Base-by-base conservation (phyloP, 257 asterid species). In the Paulownia fortunei region DNA sequence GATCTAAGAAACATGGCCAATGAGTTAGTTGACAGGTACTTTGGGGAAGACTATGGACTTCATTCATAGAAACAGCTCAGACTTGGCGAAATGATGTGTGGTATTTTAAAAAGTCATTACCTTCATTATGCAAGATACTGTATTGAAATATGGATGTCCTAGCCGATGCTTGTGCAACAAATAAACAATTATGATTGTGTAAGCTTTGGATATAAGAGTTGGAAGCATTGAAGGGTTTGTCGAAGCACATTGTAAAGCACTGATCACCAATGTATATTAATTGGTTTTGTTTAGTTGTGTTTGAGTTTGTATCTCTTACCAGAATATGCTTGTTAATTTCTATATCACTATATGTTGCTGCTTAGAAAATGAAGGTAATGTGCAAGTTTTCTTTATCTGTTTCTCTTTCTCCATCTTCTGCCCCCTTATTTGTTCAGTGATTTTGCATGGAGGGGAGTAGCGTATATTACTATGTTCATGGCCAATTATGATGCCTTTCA, bases 1-100 rank as follows among this genome's bases (percentile, higher is more conserved):
- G 97, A 86, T 72, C 89, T 96, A 12, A 87, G 98, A 82, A 81
- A 49, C 86, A 92, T 96, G 97, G 98, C 98, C 3, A 93, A 85
- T 3, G 89, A 84, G 83, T 81, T 96, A 52, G 97, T 93, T 27
- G 98, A 96, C 82, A 80, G 60, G 82, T 96, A 93, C 86, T 96
- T 89, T 10, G 98, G 98, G 0, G 97, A 88, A 83, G 88, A 90
- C 30, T 95, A 95, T 34, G 98, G 98, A 3, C 80, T 93, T 15
- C 93, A 90, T 71, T 85, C 87, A 4, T 88, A 88, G 86, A 21
- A 61, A 65, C 68, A 34, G 32, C 19, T 39, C 23, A 3, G 32
- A 55, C 26, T 15, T 16, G 55, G 18, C 21, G 39, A 54, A 30
- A 44, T 18, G 39, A 34, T 59, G 15, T 30, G 39, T 21, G 81